phyloP scores from a whole-genome alignment of 78 protist genomes.

The Isochrysis galbana region DNA sequence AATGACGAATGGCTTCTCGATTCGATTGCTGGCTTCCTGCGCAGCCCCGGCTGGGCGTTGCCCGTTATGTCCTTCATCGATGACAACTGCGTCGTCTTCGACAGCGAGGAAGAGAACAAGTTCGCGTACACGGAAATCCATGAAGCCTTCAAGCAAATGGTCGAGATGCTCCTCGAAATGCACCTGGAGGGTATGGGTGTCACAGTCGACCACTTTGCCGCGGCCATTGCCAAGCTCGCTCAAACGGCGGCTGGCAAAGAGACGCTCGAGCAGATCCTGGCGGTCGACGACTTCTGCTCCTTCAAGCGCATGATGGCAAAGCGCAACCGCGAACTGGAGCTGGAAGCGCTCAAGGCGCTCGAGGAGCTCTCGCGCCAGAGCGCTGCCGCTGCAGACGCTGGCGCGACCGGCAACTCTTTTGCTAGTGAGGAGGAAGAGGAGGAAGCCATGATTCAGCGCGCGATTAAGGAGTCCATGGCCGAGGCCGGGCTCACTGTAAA shows the following conservation, averaged over 20 bases:
- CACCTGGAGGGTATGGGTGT: constrained; percentile 33
- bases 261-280: not conserved
- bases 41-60: not conserved
- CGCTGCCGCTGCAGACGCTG: too few relatives aligned
- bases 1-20: not conserved
- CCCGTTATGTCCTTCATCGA: constrained; percentile 30
- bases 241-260: not conserved
- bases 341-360: too few relatives aligned
- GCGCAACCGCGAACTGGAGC: too few relatives aligned
- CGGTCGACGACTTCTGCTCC: not conserved
- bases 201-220: not conserved
- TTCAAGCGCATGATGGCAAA: not conserved
- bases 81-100: constrained; percentile 44
- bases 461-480: too few relatives aligned
- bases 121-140: constrained; percentile 32
- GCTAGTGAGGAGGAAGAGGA: too few relatives aligned
- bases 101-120: constrained; percentile 35
- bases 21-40: not conserved
- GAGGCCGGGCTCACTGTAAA: too few relatives aligned
- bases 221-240: not conserved
- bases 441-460: too few relatives aligned
- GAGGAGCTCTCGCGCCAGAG: too few relatives aligned
- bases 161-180: constrained; percentile 30
- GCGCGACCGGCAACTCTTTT: too few relatives aligned
- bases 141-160: constrained; percentile 5